Percentiles rank a stretch among this genome's conserved stretches.
These are phyloP conservation scores for Yarrowia keelungensis DNA, from an alignment of 805 yeast species.

Conservation along the genomic window DNA sequence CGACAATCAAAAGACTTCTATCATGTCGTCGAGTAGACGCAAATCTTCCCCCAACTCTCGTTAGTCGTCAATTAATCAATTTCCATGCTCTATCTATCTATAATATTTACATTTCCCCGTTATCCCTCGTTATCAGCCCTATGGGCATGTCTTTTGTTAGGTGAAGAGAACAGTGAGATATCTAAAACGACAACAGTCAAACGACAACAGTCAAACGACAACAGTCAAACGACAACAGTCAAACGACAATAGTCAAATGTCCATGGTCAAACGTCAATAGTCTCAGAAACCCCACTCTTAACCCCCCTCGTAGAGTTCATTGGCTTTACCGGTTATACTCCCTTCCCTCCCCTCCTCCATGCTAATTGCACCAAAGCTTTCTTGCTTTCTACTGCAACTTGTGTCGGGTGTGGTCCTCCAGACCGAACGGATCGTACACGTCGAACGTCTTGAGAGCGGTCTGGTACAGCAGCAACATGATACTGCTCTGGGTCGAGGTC, in stretches of 20 bases:
- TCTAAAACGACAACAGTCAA: no score
- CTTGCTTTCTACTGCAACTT: slow-evolving; percentile 5
- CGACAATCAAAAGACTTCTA: no score
- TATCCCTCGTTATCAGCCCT: slow-evolving; percentile 4
- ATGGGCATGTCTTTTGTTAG: no score
- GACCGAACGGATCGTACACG: slow-evolving; percentile 30
- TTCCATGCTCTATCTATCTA: slow-evolving; percentile 33
- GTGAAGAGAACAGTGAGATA: no score
- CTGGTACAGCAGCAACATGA: slow-evolving; percentile 90
- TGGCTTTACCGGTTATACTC: background rate
- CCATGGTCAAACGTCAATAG: no score
- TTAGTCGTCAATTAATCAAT: slow-evolving; percentile 11
- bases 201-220: no score
- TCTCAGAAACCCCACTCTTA: no score
- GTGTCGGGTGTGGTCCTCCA: slow-evolving; percentile 1
- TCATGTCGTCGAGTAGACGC: background rate
- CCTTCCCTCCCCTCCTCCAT: slow-evolving; percentile 14
- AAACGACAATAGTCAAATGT: no score
- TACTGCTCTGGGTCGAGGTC: slow-evolving; percentile 94
- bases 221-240: no score
- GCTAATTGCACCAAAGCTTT: background rate
- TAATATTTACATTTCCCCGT: slow-evolving; percentile 30
- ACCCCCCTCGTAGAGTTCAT: background rate
- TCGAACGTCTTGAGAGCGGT: slow-evolving; percentile 66
- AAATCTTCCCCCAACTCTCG: no score